A percentile compares a stretch with the other conserved stretches of the same genome.
These are phyloP conservation scores for Proliferodiscus dingleyae DNA, from an alignment of 2,329 filamentous ascomycete genomes.

Conservation along the genomic window DNA sequence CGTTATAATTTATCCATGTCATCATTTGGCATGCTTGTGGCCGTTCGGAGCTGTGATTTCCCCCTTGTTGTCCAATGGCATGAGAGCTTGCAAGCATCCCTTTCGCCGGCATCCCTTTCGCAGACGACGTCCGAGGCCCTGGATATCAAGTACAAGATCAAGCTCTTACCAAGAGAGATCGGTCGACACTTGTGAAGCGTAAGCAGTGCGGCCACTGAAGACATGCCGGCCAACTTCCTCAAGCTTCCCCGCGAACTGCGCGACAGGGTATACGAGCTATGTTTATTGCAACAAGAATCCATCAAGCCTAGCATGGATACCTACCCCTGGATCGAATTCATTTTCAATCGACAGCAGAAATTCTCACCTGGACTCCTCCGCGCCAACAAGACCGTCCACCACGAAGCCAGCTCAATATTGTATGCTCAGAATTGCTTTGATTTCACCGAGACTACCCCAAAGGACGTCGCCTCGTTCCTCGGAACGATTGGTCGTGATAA, in stretches of 20 bases:
- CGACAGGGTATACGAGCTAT: slow-evolving; percentile 6
- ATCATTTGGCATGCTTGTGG: too few relatives aligned
- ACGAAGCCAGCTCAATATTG: slow-evolving; percentile 20
- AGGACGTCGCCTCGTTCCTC: slow-evolving; percentile 17
- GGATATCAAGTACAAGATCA: neutral
- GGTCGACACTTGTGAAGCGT: neutral
- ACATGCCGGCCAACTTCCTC: slow-evolving; percentile 7
- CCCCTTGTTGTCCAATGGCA: neutral
- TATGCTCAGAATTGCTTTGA: slow-evolving; percentile 23
- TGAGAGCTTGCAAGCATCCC: neutral
- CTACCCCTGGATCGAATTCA: too few relatives aligned
- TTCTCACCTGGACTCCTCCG: slow-evolving; percentile 13
- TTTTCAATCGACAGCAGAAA: neutral
- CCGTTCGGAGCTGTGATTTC: too few relatives aligned
- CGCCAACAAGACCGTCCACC: slow-evolving; percentile 19
- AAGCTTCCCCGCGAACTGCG: slow-evolving; percentile 9
- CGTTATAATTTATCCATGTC: too few relatives aligned
- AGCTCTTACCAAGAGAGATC: neutral
- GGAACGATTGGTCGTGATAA: slow-evolving; percentile 19
- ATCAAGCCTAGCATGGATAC: neutral
- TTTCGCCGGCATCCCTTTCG: neutral
- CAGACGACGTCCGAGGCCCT: neutral
- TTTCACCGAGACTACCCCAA: slow-evolving; percentile 9
- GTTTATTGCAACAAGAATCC: neutral
- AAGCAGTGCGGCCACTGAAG: neutral